Evolutionary conservation across 805 yeast genomes (phyloP).

Genomic region (Ogataea naganishii): DNA sequence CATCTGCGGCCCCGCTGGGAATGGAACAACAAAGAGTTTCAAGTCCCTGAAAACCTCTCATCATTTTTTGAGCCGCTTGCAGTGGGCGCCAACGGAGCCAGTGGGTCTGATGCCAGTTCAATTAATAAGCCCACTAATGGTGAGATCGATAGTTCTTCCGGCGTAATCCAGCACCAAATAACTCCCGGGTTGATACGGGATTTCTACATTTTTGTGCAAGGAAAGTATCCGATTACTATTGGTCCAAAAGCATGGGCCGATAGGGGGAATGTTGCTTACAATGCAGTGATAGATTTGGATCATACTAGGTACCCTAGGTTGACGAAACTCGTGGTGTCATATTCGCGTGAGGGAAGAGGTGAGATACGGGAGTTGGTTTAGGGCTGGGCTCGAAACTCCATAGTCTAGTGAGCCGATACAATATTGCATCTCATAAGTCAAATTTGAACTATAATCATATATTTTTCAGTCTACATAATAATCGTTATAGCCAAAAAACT

Average conservation of each 20-base stretch:
- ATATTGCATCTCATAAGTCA: too few relatives aligned
- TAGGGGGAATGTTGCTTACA: slow-evolving; percentile 23
- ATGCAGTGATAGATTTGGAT: slow-evolving; percentile 26
- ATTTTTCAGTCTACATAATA: too few relatives aligned
- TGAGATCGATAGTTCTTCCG: slow-evolving; percentile 17
- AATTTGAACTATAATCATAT: too few relatives aligned
- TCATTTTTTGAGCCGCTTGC: slow-evolving; percentile 22
- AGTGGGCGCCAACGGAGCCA: slow-evolving; percentile 8
- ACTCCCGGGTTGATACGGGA: slow-evolving; percentile 14
- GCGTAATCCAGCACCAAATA: slow-evolving; percentile 12
- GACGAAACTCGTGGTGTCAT: slow-evolving; percentile 16
- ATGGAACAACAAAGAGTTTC: slow-evolving; percentile 7
- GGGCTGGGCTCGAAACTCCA: too few relatives aligned
- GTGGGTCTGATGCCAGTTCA: slow-evolving; percentile 11
- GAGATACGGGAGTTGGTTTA: too few relatives aligned
- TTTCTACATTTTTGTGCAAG: slow-evolving; percentile 4
- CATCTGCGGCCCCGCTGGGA: slow-evolving; percentile 3
- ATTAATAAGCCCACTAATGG: slow-evolving; percentile 17
- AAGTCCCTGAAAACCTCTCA: slow-evolving; percentile 1
- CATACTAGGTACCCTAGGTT: slow-evolving; percentile 25
- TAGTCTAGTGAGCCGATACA: too few relatives aligned
- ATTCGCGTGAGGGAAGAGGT: slow-evolving; percentile 14
- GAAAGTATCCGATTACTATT: slow-evolving; percentile 1
- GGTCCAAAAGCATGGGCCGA: slow-evolving; percentile 1
- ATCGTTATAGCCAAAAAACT: too few relatives aligned